phyloP scores from a whole-genome alignment of 441 rosid genomes.

The Adansonia gregorii region DNA sequence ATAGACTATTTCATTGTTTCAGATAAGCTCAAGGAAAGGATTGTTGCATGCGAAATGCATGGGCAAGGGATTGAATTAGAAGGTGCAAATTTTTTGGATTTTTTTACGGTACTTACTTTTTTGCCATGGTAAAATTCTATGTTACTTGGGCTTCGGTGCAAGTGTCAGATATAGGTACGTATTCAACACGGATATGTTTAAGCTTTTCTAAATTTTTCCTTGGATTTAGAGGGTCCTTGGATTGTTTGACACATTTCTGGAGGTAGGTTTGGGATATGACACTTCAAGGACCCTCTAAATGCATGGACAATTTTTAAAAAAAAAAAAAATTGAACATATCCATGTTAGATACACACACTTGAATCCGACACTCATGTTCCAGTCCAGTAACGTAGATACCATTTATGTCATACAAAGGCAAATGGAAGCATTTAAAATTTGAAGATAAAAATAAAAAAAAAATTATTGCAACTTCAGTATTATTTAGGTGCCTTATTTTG shows the following conservation, averaged over 20 bases:
- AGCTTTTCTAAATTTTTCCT: no score
- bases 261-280: no score
- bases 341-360: no score
- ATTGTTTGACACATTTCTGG: no score
- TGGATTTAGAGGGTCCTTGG: no score
- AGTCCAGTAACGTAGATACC: neutral
- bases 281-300: no score
- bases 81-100: conserved; percentile 44
- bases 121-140: neutral
- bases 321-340: no score
- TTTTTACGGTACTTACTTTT: neutral
- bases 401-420: neutral
- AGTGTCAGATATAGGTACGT: no score
- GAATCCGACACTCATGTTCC: no score
- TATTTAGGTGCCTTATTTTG: neutral
- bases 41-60: conserved; percentile 72
- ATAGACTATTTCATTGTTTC: conserved; percentile 87
- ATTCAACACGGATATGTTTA: no score
- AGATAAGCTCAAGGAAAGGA: conserved; percentile 66
- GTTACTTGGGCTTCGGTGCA: neutral
- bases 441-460: neutral
- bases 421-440: neutral
- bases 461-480: neutral
- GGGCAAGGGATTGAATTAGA: conserved; percentile 83
- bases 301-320: no score